Base-by-base conservation (phyloP, 192 early-diverging fungal genomes). In the Dispira simplex region DNA sequence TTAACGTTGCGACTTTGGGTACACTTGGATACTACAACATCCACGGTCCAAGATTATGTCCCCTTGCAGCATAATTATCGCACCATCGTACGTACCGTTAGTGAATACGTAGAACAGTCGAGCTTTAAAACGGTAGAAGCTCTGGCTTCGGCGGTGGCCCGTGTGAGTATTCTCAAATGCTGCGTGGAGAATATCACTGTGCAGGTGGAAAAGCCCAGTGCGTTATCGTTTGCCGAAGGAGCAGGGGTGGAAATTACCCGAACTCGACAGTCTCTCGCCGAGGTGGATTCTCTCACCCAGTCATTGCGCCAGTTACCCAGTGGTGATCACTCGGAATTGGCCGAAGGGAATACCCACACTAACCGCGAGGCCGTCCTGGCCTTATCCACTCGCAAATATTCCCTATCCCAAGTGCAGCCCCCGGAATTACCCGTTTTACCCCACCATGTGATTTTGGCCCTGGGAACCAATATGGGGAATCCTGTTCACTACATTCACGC, bases 91-190 rank as follows among this genome's bases (percentile, higher is more conserved):
- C 82, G 90, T 25, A 82, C 81, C 3, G 81, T 96, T 39, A 82
- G 83, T 23, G 69, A 85, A 51, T 83, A 88, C 59, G 91, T 95
- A 23, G 97, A 95, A 68, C 73, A 81, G 25, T 90, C 91, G 16
- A 79, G 76, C 6, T 99, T 88, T 78, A 88, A 91, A 73, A 99
- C 97, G 3, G 77, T 98, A n/a, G 97, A 99, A 77, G 93, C 91
- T 10, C 83, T 97, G 70, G 87, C 85, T 21, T 85, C 86, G 4
- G 83, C 85, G 13, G 77, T 95, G 10, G 93, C 93, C 13, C 74
- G 83, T 26, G 78, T 89, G 20, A 80, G 86, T 23, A 76, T 93
- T 53, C 79, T 82, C 64, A 79, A 85, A 62, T 95, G 90, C 70
- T 77, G 89, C 63, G 86, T 94, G 8, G 83, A 85, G 66, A 94